Evolutionary conservation across 495 filamentous ascomycete genomes (phyloP), one percentile per base, ranked within the genome.

Genomic region (Hapsidospora chrysogenum): DNA sequence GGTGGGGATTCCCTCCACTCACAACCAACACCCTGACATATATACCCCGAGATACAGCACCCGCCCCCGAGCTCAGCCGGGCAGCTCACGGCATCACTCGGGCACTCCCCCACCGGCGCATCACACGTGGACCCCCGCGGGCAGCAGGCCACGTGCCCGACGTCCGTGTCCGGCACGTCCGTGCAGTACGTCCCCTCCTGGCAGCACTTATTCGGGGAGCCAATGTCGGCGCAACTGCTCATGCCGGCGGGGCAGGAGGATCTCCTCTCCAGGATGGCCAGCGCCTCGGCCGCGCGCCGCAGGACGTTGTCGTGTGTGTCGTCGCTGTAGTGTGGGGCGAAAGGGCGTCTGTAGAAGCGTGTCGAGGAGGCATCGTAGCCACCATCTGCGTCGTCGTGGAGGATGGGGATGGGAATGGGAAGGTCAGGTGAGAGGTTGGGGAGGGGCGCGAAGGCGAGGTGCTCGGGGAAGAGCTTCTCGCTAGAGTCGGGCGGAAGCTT

Each of bases 131-230:
- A 50, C 2, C 85, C 85, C 19, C 52, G 51, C 11, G 78, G 78
- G 62, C 87, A 97, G 51, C 87, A 97, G 2, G 85, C 89, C 1
- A 94, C 81, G 36, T 71, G 67, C 0, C 84, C 84, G 22, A 69
- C 56, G 0, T 79, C 80, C 2, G 72, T 78, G 44, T 89, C 74
- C n/a, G 62, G 38, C 17, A 92, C 72, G n/a, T 68, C 45, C 26
- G 76, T 62, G 49, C 87, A 97, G 0, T 58, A 70, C 47, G 81
- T 71, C 8, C 63, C 66, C 6, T 57, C 55, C 7, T 59, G 47
- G 52, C 87, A 97, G 57, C 87, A 97, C 54, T 70, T 77, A 49
- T 82, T 72, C 4, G 78, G 72, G 29, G 70, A 72, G 19, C 70
- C 68, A 46, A 92, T 84, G 3, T 57, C 56, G 20, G 68, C 53